Evolutionary conservation across 176 grass and related monocot genomes (phyloP).

Genomic region (Elymus sibiricus): DNA sequence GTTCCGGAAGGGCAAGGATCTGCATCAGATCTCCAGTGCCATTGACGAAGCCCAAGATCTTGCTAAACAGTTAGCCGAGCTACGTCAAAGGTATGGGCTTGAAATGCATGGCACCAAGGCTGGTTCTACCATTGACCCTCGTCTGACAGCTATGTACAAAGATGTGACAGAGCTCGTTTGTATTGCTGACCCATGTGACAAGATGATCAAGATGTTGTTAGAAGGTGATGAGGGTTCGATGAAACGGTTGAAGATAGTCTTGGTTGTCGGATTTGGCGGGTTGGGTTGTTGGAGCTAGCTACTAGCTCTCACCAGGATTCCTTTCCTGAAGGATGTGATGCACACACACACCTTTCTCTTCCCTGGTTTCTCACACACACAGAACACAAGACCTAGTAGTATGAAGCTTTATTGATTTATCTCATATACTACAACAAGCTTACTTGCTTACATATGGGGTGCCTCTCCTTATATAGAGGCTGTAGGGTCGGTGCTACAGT

Average conservation of each 20-base stretch:
- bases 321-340: too few species aligned
- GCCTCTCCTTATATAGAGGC: too few species aligned
- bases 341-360: too few species aligned
- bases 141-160: not conserved
- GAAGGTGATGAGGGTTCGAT: not conserved
- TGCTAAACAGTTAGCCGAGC: not conserved
- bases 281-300: too few species aligned
- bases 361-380: too few species aligned
- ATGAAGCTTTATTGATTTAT: too few species aligned
- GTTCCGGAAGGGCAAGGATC: not conserved
- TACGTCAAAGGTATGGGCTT: not conserved
- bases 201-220: not conserved
- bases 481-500: too few species aligned
- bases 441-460: too few species aligned
- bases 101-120: not conserved
- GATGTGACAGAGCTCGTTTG: not conserved
- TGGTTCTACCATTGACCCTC: not conserved
- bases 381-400: too few species aligned
- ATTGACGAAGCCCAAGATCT: not conserved
- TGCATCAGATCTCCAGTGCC: not conserved
- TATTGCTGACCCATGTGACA: not conserved
- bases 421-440: too few species aligned
- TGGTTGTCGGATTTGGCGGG: not conserved
- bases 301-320: too few species aligned
- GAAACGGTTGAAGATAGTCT: not conserved